Base-by-base conservation (phyloP, 108 stramenopile species). In the Nitzschia putrida region DNA sequence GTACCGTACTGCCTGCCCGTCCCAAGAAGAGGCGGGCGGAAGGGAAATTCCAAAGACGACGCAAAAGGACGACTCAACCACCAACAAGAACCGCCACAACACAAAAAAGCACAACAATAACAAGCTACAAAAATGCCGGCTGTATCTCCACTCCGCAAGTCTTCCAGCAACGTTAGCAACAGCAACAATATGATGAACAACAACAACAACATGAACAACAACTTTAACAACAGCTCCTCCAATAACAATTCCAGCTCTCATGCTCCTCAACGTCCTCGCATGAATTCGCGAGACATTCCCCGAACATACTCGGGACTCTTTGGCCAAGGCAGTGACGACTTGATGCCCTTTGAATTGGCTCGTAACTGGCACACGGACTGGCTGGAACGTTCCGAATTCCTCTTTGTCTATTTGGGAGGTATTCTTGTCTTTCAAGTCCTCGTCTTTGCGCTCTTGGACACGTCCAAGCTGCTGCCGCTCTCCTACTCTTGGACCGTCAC, bases 321-420 rank as follows among this genome's bases (percentile, higher is more conserved):
- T 66, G 89, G 88, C 9, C 34, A 70, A n/a, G 65, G 53, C 38
- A 83, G 80, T 25, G 77, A 79, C 22, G 85, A 91, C 64, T 66
- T 90, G 42, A 51, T 89, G 41, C 88, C 88, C 50, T 93, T 93
- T 60, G 92, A 93, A 77, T 66, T 93, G 43, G 82, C 86, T 23
- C 83, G 89, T n/a, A 78, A 83, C 24, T 51, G 40, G 9, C 78
- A 83, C 54, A 77, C 76, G 9, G 82, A 83, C 49, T 83, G 83
- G 83, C 52, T 83, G 14, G 66, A 73, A 26, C 53, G 54, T 18
- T 85, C 81, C 25, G 85, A 83, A 24, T 79, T 78, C 20, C 43
- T 87, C 14, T 72, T 88, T 6, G 66, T 90, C 7, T 92, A 92
- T 55, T 22, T 92, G 12, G 80, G 77, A 43, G 61, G 86, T 50